These are phyloP conservation scores for Cornus controversa DNA, from an alignment of 148 eudicot species.

Conservation along the genomic window DNA sequence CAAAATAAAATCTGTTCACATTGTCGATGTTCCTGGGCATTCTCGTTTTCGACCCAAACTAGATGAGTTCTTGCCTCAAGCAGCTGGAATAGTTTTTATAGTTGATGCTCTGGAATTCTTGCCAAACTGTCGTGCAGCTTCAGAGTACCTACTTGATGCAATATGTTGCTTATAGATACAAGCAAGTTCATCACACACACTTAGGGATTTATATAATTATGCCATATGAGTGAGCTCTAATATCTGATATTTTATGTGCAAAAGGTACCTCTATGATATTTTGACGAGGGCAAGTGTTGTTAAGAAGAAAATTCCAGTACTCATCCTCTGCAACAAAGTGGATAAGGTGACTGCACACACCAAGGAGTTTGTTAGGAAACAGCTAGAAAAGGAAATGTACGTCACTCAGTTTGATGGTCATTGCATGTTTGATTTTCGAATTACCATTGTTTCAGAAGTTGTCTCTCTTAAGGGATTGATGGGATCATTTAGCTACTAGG, in stretches of 20 bases:
- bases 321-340: conserved; percentile 81
- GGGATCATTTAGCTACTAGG: background rate
- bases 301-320: conserved; percentile 71
- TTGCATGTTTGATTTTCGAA: background rate
- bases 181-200: background rate
- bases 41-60: conserved; percentile 86
- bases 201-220: too few species aligned
- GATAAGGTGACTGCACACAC: conserved; percentile 95
- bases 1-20: conserved; percentile 72
- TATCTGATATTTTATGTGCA: background rate
- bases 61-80: conserved; percentile 84
- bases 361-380: conserved; percentile 87
- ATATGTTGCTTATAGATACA: background rate
- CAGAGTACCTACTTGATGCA: conserved; percentile 55
- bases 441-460: conserved; percentile 3
- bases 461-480: background rate
- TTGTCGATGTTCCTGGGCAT: conserved; percentile 95
- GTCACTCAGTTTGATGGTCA: conserved; percentile 14
- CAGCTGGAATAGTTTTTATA: conserved; percentile 78
- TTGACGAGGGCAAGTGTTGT: conserved; percentile 75
- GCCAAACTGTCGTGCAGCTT: conserved; percentile 74
- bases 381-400: conserved; percentile 93
- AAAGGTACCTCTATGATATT: conserved; percentile 83
- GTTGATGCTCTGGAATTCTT: conserved; percentile 93
- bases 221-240: background rate